Base-by-base conservation (phyloP, 2,329 filamentous ascomycete species). In the Phyllosticta capitalensis region DNA sequence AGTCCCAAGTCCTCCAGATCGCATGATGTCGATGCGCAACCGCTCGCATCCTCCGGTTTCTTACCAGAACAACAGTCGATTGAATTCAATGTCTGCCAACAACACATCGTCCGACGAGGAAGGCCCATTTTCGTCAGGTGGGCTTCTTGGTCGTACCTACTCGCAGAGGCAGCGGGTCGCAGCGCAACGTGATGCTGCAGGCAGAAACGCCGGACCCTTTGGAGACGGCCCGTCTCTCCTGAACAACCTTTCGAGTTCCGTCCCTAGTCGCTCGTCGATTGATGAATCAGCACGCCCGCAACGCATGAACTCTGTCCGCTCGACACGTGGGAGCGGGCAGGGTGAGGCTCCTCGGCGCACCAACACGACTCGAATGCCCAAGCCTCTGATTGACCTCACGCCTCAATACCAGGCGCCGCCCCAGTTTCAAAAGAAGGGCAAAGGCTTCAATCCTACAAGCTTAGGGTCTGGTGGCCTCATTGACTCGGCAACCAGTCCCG, bases 301-400 rank as follows among this genome's bases (percentile, higher is more conserved):
- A 52, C 72, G 67, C 55, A 72, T 64, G 33, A 62, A 67, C 9
- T 71, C 71, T 20, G 67, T 68, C 9, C 67, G 72, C 21, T 72
- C 69, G 59, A 68, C 60, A 20, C 67, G 70, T 51, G 68, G 61
- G 59, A 64, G 50, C 66, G 67, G 19, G 26, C 60, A 51, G 19
- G 17, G 12, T 12, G 30, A 38, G 30, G 9, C 30, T 38, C 30
- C 30, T 38, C 30, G 30, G 5, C 51, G 56, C 22, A 75, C 75
- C n/a, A 71, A 70, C n/a, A 81, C 81, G 1, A 72, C 67, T 54
- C 70, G 71, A 6, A 74, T 71, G 65, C 78, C 78, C 2, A 84
- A 83, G 62, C 87, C 88, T 1, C 77, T 91, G 5, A 73, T 91
- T 28, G 87, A 89, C 66, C 78, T 90, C 49, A 85, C 84, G 0